These are phyloP conservation scores for Barnettozyma botsteinii DNA, from an alignment of 805 yeast genomes.

Conservation along the genomic window DNA sequence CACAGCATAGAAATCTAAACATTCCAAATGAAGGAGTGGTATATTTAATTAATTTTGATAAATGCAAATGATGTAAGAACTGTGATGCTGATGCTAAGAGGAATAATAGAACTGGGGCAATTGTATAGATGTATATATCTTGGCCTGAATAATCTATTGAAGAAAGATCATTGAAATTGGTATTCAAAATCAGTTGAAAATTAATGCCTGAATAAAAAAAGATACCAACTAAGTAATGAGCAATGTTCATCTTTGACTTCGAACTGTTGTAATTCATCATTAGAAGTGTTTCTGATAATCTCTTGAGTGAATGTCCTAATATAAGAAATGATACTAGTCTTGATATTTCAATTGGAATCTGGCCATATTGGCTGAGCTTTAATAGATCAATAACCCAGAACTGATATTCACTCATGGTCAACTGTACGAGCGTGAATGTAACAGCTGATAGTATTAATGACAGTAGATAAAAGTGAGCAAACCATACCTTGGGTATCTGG, in stretches of 20 bases:
- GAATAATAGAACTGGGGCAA: constrained; percentile 16
- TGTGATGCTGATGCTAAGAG: constrained; percentile 40
- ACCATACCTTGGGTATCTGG: constrained; percentile 59
- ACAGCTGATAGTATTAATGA: constrained; percentile 31
- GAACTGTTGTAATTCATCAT: constrained; percentile 40
- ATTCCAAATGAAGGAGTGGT: constrained; percentile 46
- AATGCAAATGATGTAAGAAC: constrained; percentile 25
- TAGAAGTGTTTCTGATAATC: constrained; percentile 48
- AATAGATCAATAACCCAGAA: constrained; percentile 6
- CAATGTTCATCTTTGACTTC: constrained; percentile 51
- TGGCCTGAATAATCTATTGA: constrained; percentile 2
- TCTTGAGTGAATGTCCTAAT: constrained; percentile 47
- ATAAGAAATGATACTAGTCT: constrained; percentile 23
- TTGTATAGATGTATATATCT: constrained; percentile 3
- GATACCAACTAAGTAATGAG: constrained; percentile 63
- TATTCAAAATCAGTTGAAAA: constrained; percentile 29
- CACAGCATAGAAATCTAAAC: constrained; percentile 48
- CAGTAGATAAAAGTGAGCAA: constrained; percentile 54
- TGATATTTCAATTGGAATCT: constrained; percentile 21
- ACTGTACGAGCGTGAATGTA: constrained; percentile 16
- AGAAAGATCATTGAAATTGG: constrained; percentile 16
- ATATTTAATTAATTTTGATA: constrained; percentile 28
- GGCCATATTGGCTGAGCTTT: constrained; percentile 9
- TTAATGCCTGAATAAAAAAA: constrained; percentile 50
- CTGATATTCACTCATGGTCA: constrained; percentile 2